phyloP scores from a whole-genome alignment of 306 rosid species.

The Albizia julibrissin region DNA sequence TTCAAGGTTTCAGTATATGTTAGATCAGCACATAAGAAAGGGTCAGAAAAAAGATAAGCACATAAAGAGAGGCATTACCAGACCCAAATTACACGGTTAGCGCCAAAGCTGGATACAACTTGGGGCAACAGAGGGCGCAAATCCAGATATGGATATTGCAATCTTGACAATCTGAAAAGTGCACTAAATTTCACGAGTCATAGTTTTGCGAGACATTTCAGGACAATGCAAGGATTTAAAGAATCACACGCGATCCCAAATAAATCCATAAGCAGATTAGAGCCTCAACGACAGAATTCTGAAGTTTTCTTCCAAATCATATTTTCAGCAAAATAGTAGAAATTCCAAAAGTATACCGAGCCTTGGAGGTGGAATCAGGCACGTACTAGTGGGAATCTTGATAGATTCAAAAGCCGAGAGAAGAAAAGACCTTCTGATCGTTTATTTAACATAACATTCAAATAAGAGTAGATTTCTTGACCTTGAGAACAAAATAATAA shows the following conservation, averaged over 20 bases:
- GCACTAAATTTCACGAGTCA: slow-evolving; percentile 83
- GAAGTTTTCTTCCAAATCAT: background rate
- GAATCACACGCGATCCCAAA: background rate
- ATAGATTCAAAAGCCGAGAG: slow-evolving; percentile 63
- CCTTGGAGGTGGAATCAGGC: background rate
- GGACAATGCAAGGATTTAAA: background rate
- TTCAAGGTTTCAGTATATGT: background rate
- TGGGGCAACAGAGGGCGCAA: slow-evolving; percentile 53
- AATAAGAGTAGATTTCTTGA: slow-evolving; percentile 11
- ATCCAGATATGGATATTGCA: slow-evolving; percentile 71
- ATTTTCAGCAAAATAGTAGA: background rate
- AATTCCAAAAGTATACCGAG: background rate
- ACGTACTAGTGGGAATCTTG: slow-evolving; percentile 84
- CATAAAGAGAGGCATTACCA: slow-evolving; percentile 45
- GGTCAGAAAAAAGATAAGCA: too few species aligned
- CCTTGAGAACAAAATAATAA: background rate
- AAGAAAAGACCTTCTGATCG: slow-evolving; percentile 60
- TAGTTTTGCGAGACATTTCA: slow-evolving; percentile 46
- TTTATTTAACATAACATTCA: slow-evolving; percentile 55
- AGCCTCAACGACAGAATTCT: background rate
- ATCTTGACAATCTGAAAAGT: slow-evolving; percentile 70
- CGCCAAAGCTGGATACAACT: slow-evolving; percentile 75
- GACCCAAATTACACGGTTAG: slow-evolving; percentile 87
- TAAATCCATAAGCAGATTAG: background rate
- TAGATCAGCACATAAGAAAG: too few species aligned